Conservation (phyloP, 345 rosid genomes). For the Corchorus capsularis region DNA sequence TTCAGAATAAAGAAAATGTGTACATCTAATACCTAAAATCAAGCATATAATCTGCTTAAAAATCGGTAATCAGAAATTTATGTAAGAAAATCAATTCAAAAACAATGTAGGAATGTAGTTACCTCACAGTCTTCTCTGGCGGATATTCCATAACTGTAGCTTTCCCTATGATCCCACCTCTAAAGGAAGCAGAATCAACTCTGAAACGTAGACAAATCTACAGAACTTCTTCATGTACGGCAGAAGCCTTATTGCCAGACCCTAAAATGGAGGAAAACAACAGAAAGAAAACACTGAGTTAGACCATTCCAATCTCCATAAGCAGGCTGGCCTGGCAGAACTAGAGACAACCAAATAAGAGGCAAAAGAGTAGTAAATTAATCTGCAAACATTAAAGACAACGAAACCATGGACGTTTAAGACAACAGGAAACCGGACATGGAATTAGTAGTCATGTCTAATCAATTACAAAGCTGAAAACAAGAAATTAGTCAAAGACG, state of each 20-base stretch:
- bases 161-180: background rate
- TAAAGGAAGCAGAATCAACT: conserved; percentile 19
- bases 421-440: background rate
- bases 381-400: conserved; percentile 1
- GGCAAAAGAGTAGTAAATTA: background rate
- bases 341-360: background rate
- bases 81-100: background rate
- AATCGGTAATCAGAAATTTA: background rate
- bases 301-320: background rate
- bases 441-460: background rate
- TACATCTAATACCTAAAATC: background rate
- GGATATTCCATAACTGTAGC: conserved; percentile 46
- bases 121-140: conserved; percentile 71
- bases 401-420: background rate
- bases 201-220: conserved; percentile 11
- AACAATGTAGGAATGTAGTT: conserved; percentile 12
- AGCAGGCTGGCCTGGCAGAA: background rate
- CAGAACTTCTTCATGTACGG: conserved; percentile 22
- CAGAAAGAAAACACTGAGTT: background rate
- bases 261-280: conserved; percentile 5
- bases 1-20: background rate
- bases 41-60: background rate
- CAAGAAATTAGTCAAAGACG: background rate
- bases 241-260: conserved; percentile 6
- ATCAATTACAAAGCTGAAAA: background rate